These are phyloP conservation scores for Candida awuae DNA, from an alignment of 805 yeast species.

Conservation along the genomic window DNA sequence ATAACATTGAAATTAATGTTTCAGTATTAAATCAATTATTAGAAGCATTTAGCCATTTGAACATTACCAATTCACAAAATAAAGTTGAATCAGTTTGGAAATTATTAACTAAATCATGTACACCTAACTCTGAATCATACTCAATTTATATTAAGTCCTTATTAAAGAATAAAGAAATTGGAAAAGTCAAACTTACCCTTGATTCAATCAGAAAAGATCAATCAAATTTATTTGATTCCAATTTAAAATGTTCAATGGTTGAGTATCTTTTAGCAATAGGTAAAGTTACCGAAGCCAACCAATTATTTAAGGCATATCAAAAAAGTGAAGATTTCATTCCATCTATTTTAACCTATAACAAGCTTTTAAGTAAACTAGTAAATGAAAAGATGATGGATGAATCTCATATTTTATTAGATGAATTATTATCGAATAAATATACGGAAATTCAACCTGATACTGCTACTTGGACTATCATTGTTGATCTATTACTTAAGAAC, in stretches of 20 bases:
- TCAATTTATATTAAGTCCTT: conserved; percentile 42
- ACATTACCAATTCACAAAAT: conserved; percentile 23
- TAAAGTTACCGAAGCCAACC: conserved; percentile 35
- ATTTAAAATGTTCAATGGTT: conserved; percentile 38
- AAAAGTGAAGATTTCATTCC: conserved; percentile 32
- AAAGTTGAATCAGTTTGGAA: conserved; percentile 34
- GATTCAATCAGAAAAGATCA: conserved; percentile 28
- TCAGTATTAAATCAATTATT: conserved; percentile 54
- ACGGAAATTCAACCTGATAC: conserved; percentile 44
- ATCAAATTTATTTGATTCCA: conserved; percentile 29
- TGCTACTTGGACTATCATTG: conserved; percentile 53
- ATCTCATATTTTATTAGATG: conserved; percentile 42
- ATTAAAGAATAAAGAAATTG: conserved; percentile 32
- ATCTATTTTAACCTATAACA: conserved; percentile 43
- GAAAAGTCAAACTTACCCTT: conserved; percentile 35
- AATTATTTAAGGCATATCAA: conserved; percentile 21
- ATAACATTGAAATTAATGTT: conserved; percentile 27
- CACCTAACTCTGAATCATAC: conserved; percentile 42
- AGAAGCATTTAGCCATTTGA: conserved; percentile 23
- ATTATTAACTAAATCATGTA: conserved; percentile 22
- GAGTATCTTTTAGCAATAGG: conserved; percentile 36
- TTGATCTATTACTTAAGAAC: conserved; percentile 47
- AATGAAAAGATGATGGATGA: conserved; percentile 32
- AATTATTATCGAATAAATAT: conserved; percentile 29
- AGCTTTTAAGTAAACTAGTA: conserved; percentile 37